Base-by-base conservation (phyloP, 108 stramenopile genomes). In the Mediolabrus comicus region DNA sequence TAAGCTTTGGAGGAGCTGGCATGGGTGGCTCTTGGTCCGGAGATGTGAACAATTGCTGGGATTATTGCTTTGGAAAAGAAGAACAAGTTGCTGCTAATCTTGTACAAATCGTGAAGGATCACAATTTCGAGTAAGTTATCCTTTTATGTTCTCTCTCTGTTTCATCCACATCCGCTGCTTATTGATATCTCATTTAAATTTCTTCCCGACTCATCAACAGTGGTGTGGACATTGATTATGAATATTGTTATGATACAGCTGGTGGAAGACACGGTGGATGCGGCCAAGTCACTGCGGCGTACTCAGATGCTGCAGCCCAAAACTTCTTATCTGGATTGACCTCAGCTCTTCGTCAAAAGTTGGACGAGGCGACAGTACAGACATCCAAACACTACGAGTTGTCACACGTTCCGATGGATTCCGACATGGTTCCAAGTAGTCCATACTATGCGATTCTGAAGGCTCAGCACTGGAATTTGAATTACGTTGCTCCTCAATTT, bases 1-100 rank as follows among this genome's bases (percentile, higher is more conserved):
- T 88, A 0, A 82, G 81, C 49, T 86, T 88, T 56, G 87, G 87
- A 3, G 87, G 87, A 22, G 87, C 87, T 17, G 78, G 81, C 8
- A 88, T 88, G 87, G 87, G 87, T 16, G 71, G 83, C 1, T 54
- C 55, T 58, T 87, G 86, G 86, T 22, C 59, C 26, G 75, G 77
- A 28, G 62, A 71, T 39, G 22, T 39, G 17, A 74, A 81, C 34
- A 77, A 84, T 46, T 84, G 83, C 57, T 84, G 83, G 83, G 83
- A 84, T n/a, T 75, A 81, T 53, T 84, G 83, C 33, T 84, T 62
- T 43, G 83, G 83, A 1, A 67, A 67, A 56, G 79, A 84, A 60
- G 52, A 65, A n/a, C 59, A 84, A 28, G 67, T 84, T 43, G 66
- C 78, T 3, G 12, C 43, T 53, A 51, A 71, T 0, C 53, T 84